phyloP scores from a whole-genome alignment of 1,284 basidiomycete genomes.

The Anthracocystis setariae region DNA sequence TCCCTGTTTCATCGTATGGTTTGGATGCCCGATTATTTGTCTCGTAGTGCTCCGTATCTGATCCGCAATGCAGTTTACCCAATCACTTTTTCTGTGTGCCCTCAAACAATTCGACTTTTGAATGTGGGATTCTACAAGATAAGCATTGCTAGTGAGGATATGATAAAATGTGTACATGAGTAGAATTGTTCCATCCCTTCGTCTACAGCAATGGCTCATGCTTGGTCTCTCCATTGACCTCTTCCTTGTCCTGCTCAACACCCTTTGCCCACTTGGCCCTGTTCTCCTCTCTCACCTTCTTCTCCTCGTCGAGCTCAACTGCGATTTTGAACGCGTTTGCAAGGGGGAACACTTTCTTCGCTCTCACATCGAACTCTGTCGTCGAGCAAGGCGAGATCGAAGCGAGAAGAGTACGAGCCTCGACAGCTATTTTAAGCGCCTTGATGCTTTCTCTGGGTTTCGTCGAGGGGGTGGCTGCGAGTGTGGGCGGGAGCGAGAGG shows the following conservation, averaged over 20 bases:
- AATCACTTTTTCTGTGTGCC: background rate
- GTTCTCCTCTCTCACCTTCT: conserved; percentile 16
- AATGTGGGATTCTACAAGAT: background rate
- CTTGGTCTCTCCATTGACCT: conserved; percentile 1
- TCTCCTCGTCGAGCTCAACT: conserved; percentile 56
- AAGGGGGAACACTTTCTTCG: conserved; percentile 63
- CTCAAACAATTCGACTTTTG: background rate
- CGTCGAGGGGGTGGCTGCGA: background rate
- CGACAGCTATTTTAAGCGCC: conserved; percentile 12
- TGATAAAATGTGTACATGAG: background rate
- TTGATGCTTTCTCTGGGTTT: conserved; percentile 6
- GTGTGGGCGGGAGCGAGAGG: conserved; percentile 17
- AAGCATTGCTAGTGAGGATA: background rate
- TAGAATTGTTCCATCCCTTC: background rate
- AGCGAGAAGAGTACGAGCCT: conserved; percentile 14
- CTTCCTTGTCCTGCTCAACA: conserved; percentile 5
- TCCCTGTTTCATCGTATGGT: background rate
- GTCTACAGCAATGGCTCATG: conserved; percentile 15
- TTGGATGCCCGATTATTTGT: conserved; percentile 4
- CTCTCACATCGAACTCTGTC: conserved; percentile 59
- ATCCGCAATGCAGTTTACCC: background rate
- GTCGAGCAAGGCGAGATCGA: conserved; percentile 15
- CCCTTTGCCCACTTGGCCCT: conserved; percentile 9
- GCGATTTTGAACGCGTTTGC: conserved; percentile 68
- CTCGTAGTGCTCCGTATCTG: background rate